Evolutionary conservation across 768 basidiomycete species (phyloP).

Genomic region (Mycena filopes): DNA sequence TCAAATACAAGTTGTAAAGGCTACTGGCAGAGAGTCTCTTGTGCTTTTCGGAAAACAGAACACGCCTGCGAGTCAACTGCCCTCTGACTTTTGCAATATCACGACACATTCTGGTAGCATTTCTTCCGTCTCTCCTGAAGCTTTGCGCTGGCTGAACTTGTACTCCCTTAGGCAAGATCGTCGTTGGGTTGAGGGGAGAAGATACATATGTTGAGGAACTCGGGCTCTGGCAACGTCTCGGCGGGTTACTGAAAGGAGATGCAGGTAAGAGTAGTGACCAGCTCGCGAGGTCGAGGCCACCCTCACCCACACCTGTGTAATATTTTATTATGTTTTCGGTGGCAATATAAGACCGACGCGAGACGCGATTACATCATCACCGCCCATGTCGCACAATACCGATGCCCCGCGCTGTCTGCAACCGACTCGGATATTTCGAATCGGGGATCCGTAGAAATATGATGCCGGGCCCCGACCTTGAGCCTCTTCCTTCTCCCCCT

Average conservation of each 20-base stretch:
- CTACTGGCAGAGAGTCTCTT: conserved; percentile 48
- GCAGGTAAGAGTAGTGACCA: too few species aligned
- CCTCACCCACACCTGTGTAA: background rate
- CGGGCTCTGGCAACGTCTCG: conserved; percentile 56
- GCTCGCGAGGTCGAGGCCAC: conserved; percentile 7
- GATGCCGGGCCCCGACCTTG: conserved; percentile 8
- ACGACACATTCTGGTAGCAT: conserved; percentile 36
- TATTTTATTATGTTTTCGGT: too few species aligned
- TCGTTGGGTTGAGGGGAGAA: conserved; percentile 55
- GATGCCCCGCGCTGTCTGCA: background rate
- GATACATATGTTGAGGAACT: conserved; percentile 47
- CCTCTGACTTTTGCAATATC: conserved; percentile 53
- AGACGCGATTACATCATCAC: conserved; percentile 17
- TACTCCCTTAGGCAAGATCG: conserved; percentile 45
- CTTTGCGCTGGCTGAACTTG: too few species aligned
- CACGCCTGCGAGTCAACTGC: conserved; percentile 28
- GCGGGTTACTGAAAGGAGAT: conserved; percentile 34
- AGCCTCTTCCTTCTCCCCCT: conserved; percentile 20
- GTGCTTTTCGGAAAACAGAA: conserved; percentile 47
- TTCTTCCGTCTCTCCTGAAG: too few species aligned
- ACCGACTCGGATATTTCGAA: conserved; percentile 17
- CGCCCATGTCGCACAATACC: background rate
- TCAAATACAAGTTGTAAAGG: conserved; percentile 41
- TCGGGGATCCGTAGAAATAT: conserved; percentile 22
- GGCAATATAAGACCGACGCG: too few species aligned